A percentile compares a stretch with the other conserved stretches of the same genome.
phyloP scores from a whole-genome alignment of 2,329 filamentous ascomycete genomes.

The Monosporascus sp. region DNA sequence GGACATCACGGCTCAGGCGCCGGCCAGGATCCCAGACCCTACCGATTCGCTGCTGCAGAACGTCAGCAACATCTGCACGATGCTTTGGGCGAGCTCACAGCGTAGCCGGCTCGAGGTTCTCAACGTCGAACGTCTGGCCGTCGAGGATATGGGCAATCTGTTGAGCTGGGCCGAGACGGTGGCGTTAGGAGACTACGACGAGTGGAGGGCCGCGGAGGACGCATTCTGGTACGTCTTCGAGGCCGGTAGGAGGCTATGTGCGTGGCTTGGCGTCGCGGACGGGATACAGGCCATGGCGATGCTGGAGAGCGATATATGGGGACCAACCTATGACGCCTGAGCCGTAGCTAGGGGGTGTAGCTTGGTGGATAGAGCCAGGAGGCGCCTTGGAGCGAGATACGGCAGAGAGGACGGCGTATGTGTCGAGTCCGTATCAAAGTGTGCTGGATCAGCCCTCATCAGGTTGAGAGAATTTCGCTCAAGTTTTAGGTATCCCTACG shows the following conservation, averaged over 20 bases:
- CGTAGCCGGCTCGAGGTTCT: constrained; percentile 25
- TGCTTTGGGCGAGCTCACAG: constrained; percentile 26
- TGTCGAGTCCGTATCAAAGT: no score
- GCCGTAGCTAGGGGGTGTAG: background rate
- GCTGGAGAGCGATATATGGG: constrained; percentile 5
- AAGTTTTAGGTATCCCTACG: no score
- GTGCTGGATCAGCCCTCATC: no score
- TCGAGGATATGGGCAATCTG: constrained; percentile 24
- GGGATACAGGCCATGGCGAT: constrained; percentile 8
- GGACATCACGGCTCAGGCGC: background rate
- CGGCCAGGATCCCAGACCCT: constrained; percentile 9
- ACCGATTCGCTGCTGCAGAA: constrained; percentile 25
- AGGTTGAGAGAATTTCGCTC: no score
- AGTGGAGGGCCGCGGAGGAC: constrained; percentile 7
- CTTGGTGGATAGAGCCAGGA: background rate
- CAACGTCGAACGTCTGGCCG: constrained; percentile 22
- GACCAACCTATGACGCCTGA: no score
- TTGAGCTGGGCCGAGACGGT: constrained; percentile 27
- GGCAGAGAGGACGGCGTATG: no score
- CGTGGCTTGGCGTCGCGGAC: constrained; percentile 18
- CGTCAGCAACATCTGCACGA: constrained; percentile 24
- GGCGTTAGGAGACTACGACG: constrained; percentile 15
- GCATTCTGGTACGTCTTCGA: constrained; percentile 7
- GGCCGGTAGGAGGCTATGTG: constrained; percentile 19
- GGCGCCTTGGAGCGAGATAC: no score